phyloP scores from a whole-genome alignment of 192 early-diverging fungal genomes.

The Backusella tuberculispora region DNA sequence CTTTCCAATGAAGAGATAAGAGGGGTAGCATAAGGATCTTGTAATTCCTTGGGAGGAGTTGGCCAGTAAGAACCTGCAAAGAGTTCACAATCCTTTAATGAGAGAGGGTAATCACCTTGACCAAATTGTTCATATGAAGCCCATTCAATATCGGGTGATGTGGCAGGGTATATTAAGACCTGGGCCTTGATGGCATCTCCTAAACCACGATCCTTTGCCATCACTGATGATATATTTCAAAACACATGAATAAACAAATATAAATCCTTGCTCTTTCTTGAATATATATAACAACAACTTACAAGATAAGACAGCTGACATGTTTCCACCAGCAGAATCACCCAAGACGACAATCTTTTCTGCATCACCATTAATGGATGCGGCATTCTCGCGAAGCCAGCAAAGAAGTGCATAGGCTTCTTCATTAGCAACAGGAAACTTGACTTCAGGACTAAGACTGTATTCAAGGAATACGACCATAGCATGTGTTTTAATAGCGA shows the following conservation, averaged over 20 bases:
- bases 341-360: conserved; percentile 22
- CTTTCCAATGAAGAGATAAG: conserved; percentile 11
- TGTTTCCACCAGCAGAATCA: conserved; percentile 36
- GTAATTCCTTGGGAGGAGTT: not conserved
- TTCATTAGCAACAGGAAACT: conserved; percentile 23
- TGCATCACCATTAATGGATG: conserved; percentile 11
- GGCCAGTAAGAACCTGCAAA: not conserved
- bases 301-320: conserved; percentile 9
- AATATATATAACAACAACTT: not conserved
- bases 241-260: not conserved
- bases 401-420: conserved; percentile 28
- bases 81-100: conserved; percentile 5
- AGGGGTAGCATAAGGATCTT: not conserved
- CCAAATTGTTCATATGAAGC: conserved; percentile 19
- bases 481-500: conserved; percentile 1
- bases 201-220: conserved; percentile 20
- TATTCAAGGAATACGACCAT: conserved; percentile 22
- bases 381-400: conserved; percentile 16
- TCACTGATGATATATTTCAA: not conserved
- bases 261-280: not conserved
- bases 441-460: conserved; percentile 9
- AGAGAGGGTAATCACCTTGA: conserved; percentile 21
- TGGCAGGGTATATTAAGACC: conserved; percentile 28
- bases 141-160: not conserved
- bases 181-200: not conserved